Conservation (phyloP, 2,329 filamentous ascomycete species). For the Ascochyta viciae-villosae region DNA sequence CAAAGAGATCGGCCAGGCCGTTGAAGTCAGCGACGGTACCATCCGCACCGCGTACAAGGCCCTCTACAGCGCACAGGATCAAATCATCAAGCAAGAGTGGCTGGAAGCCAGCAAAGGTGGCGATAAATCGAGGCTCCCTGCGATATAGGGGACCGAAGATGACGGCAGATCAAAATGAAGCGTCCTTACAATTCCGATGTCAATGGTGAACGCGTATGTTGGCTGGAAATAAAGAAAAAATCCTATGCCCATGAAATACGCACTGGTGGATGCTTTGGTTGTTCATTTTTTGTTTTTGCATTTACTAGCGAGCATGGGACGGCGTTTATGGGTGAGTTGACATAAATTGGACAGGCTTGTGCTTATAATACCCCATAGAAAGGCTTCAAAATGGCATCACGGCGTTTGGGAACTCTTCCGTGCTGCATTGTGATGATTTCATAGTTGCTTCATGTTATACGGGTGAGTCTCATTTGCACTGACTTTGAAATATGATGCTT, state of each 20-base stretch:
- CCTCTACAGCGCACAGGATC: constrained; percentile 76
- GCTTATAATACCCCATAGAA: constrained; percentile 20
- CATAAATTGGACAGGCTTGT: constrained; percentile 11
- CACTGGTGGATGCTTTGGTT: neutral
- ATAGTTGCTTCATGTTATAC: neutral
- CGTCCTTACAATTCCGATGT: neutral
- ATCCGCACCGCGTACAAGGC: constrained; percentile 96
- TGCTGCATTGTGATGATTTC: neutral
- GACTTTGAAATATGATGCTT: neutral
- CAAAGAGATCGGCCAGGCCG: constrained; percentile 85
- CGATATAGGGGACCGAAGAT: neutral
- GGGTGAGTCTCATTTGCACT: neutral
- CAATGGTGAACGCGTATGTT: too few species aligned
- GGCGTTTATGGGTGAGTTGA: constrained; percentile 3
- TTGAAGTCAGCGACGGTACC: constrained; percentile 93
- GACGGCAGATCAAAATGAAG: too few species aligned
- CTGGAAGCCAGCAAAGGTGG: constrained; percentile 68
- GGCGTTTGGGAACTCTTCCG: constrained; percentile 7
- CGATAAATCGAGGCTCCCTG: constrained; percentile 62
- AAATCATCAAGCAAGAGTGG: constrained; percentile 78
- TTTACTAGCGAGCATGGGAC: constrained; percentile 15
- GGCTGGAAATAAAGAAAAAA: neutral
- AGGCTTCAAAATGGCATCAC: constrained; percentile 13
- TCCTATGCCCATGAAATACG: neutral
- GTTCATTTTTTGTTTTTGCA: constrained; percentile 1